Base-by-base conservation (phyloP, 257 asterid genomes). In the Sherardia arvensis region DNA sequence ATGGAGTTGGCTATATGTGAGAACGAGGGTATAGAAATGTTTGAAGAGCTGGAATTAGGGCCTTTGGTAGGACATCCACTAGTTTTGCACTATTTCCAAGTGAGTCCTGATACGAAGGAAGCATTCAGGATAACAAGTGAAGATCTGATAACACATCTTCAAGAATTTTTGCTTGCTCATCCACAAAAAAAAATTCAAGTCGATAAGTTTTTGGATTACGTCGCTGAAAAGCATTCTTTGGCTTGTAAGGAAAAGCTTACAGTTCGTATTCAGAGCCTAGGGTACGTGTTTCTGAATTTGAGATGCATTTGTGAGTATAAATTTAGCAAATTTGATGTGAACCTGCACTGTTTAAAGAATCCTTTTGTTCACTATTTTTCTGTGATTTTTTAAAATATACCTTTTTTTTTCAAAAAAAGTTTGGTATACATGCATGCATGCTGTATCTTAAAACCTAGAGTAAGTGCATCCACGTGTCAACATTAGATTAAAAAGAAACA, bases 21-120 rank as follows among this genome's bases (percentile, higher is more conserved):
- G 82, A 87, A 72, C 15, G 97, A 92, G 80, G 95, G 94, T 43
- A 68, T 92, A 60, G 78, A 75, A 63, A 74, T 29, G 62, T 92
- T 89, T 77, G 96, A 87, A 65, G 95, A 89, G 78, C 85, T 92
- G 73, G 94, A 83, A 71, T 78, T 92, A 87, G 99, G 99, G 60
- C 96, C 97, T 66, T 77, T 92, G 81, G 71, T 84, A 64, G 82
- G 85, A 63, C 94, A 89, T 47, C 97, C 97, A 3, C 85, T 87
- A 65, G 88, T 77, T 57, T 71, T 75, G 68, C 87, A 85, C 62
- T 92, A 87, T 76, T 92, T 92, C 78, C 81, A 83, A 43, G 69
- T 82, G 75, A 70, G 77, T 76, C 70, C 85, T 69, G 88, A 82
- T 71, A 56, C 71, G 47, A 85, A 79, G 67, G 83, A 82, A 79